These are phyloP conservation scores for Pisolithus microcarpus DNA, from an alignment of 768 basidiomycete genomes.

Conservation along the genomic window DNA sequence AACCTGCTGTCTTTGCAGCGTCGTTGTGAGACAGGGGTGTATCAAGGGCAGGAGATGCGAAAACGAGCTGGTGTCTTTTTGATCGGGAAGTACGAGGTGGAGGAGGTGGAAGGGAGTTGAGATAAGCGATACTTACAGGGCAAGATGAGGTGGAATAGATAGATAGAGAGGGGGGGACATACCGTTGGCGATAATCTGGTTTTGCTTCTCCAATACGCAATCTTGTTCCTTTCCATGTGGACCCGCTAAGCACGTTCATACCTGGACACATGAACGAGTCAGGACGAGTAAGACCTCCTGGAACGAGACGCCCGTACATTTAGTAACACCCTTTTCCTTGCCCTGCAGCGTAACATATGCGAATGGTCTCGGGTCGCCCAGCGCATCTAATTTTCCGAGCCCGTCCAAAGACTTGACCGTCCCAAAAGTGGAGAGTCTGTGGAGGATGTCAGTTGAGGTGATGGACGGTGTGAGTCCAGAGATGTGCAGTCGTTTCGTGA, in stretches of 20 bases:
- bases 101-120: conserved; percentile 11
- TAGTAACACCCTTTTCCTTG: conserved; percentile 48
- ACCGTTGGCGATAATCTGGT: conserved; percentile 65
- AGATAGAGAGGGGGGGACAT: neutral
- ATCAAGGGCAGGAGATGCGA: conserved; percentile 44
- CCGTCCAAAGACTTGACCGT: conserved; percentile 64
- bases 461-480: conserved; percentile 70
- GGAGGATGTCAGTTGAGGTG: conserved; percentile 46
- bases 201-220: conserved; percentile 82
- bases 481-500: conserved; percentile 61
- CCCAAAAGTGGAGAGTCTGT: conserved; percentile 59
- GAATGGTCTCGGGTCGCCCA: conserved; percentile 65
- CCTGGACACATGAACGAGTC: conserved; percentile 33
- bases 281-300: neutral
- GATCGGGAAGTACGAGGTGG: conserved; percentile 33
- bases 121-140: conserved; percentile 4
- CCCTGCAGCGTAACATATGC: conserved; percentile 69
- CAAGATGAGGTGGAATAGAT: neutral
- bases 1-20: conserved; percentile 50
- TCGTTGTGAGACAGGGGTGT: conserved; percentile 55
- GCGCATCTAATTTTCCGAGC: conserved; percentile 53
- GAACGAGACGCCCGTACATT: conserved; percentile 43
- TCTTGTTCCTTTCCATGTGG: conserved; percentile 85
- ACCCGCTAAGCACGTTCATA: conserved; percentile 68
- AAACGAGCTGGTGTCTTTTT: conserved; percentile 23